Percentiles rank a stretch among this genome's conserved stretches.
These are phyloP conservation scores for Penicillium paxilli DNA, from an alignment of 495 filamentous ascomycete species.

Conservation along the genomic window DNA sequence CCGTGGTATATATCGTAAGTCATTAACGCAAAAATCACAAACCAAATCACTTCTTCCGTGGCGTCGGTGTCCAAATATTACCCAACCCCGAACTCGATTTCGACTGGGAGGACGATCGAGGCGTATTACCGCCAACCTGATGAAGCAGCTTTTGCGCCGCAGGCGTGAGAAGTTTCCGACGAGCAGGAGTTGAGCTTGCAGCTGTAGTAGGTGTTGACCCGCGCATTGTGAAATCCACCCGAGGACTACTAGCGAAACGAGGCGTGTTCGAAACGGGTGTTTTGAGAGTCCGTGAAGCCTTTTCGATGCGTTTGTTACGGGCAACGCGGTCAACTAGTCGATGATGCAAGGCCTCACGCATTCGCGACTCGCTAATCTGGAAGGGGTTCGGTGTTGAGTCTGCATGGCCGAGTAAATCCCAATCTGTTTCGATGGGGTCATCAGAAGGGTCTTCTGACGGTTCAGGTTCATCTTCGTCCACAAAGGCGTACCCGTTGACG, in stretches of 20 bases:
- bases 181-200: conserved; percentile 5
- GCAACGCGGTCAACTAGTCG: conserved; percentile 86
- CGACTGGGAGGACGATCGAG: conserved; percentile 23
- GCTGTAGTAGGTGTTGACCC: conserved; percentile 38
- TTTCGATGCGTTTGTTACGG: conserved; percentile 65
- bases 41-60: conserved; percentile 35
- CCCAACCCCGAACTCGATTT: conserved; percentile 46
- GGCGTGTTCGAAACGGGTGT: conserved; percentile 64
- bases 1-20: conserved; percentile 8
- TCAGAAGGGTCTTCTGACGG: neutral
- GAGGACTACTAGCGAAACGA: conserved; percentile 74
- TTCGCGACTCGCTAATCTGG: conserved; percentile 70
- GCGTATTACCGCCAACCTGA: conserved; percentile 56
- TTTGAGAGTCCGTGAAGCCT: conserved; percentile 46
- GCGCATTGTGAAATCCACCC: conserved; percentile 55
- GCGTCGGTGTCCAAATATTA: conserved; percentile 59
- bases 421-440: conserved; percentile 20
- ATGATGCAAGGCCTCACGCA: conserved; percentile 81
- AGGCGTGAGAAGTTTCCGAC: conserved; percentile 53
- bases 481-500: conserved; percentile 91
- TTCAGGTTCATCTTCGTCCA: conserved; percentile 73
- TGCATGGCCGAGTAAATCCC: conserved; percentile 52
- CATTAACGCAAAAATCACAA: neutral
- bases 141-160: conserved; percentile 78
- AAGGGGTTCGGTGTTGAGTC: conserved; percentile 79